phyloP scores from a whole-genome alignment of 129 eudicot species.

The Arctium minus region DNA sequence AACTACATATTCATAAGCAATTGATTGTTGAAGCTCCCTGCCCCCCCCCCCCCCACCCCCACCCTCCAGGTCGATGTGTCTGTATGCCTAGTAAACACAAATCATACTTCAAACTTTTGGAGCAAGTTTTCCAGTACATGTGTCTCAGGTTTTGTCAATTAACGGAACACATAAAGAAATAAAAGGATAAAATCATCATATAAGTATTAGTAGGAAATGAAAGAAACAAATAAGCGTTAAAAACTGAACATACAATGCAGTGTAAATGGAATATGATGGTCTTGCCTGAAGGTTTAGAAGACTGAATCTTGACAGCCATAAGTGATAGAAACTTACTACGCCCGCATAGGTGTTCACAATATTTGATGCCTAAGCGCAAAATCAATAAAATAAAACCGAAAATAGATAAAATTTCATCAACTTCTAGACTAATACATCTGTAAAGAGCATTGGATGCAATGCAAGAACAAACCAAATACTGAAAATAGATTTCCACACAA shows the following conservation, averaged over 20 bases:
- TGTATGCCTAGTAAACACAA: not conserved
- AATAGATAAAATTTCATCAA: not conserved
- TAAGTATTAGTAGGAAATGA: not conserved
- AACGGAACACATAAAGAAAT: not conserved
- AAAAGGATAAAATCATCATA: not conserved
- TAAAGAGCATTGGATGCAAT: not conserved
- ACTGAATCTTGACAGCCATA: slow-evolving; percentile 44
- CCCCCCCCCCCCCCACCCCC: too few species aligned
- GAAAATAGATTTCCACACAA: not conserved
- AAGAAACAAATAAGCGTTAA: not conserved
- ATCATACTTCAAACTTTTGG: not conserved
- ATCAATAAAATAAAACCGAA: slow-evolving; percentile 8
- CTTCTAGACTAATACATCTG: not conserved
- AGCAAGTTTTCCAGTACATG: not conserved
- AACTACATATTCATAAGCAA: not conserved
- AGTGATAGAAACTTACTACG: slow-evolving; percentile 52
- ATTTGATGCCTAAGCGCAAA: slow-evolving; percentile 35
- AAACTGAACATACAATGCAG: not conserved
- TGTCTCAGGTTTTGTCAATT: not conserved
- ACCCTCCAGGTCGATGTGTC: too few species aligned
- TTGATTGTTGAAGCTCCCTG: too few species aligned
- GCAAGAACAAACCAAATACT: not conserved
- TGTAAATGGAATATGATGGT: not conserved
- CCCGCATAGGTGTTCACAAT: slow-evolving; percentile 33
- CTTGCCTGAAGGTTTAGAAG: slow-evolving; percentile 52